phyloP scores from a whole-genome alignment of 2,329 filamentous ascomycete species.

The Talaromyces marneffei region DNA sequence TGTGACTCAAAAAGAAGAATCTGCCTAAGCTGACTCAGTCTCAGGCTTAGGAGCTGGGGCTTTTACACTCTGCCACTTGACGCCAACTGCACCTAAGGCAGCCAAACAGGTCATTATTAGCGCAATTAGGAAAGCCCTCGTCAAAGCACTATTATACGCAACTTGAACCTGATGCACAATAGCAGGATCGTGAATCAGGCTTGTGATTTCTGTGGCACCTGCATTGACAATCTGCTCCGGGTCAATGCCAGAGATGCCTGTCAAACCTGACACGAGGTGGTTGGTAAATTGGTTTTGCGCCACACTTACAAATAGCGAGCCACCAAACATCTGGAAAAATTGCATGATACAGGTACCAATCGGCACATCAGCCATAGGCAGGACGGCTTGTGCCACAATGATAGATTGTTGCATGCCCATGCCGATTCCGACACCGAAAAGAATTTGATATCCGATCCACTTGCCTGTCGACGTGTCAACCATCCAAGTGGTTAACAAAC shows the following conservation, averaged over 20 bases:
- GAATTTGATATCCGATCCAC: conserved; percentile 30
- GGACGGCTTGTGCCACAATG: conserved; percentile 17
- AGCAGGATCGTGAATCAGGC: neutral
- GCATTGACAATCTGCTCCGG: neutral
- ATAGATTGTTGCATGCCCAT: conserved; percentile 22
- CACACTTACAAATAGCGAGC: conserved; percentile 32
- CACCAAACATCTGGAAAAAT: conserved; percentile 34
- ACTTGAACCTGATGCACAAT: neutral
- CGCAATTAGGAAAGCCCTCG: neutral
- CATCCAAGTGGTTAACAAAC: conserved; percentile 16
- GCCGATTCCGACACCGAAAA: conserved; percentile 24
- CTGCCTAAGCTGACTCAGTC: neutral
- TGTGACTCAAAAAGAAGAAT: neutral
- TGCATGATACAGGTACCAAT: conserved; percentile 30
- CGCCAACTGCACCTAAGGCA: neutral
- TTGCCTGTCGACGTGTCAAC: conserved; percentile 17
- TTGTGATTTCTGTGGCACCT: neutral
- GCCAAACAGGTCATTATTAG: neutral
- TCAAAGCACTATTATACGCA: neutral
- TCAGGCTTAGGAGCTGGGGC: neutral
- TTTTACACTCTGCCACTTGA: neutral
- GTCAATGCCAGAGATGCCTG: neutral
- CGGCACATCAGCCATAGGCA: conserved; percentile 24
- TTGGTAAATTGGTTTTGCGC: conserved; percentile 27
- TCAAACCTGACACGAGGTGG: neutral